Evolutionary conservation across 306 rosid genomes (phyloP), one percentile per base, ranked within the genome.

Genomic region (Pachyrhizus erosus): DNA sequence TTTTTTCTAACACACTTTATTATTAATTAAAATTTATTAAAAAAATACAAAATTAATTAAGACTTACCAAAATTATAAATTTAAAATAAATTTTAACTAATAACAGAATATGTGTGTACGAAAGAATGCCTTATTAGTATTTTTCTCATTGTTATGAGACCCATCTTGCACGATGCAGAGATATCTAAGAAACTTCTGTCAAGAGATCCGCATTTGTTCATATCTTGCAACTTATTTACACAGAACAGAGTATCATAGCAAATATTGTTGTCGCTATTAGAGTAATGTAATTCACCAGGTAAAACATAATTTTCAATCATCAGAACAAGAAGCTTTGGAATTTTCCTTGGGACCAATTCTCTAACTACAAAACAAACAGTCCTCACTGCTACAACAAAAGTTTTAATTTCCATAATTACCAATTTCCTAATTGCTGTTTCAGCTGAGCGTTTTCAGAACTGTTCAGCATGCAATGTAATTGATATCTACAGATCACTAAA

Each of bases 401-500:
- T 18, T 70, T 33, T 29, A 43, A 55, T 46, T 69, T 58, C 74
- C 75, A 26, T 13, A 65, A 14, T 26, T 71, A 70, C 31, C 43
- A 70, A 74, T 68, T 46, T 68, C 81, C 78, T 48, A 65, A 37
- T 71, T 17, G 21, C 69, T 69, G 60, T 52, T 65, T 73, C 74
- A 29, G 12, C 27, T 2, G 40, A 37, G 54, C 57, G n/a, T n/a
- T n/a, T n/a, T n/a, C n/a, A n/a, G n/a, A n/a, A n/a, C n/a, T n/a
- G n/a, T n/a, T n/a, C n/a, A n/a, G n/a, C 81, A 26, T 31, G 67
- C 70, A 46, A 27, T 79, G 13, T 31, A 52, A 24, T 8, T 31
- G 67, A 29, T 70, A 55, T 70, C 83, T 66, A 75, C 76, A 74
- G 45, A 70, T 68, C 57, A 34, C 70, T 15, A 29, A 82, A 62